Conservation (phyloP, 2,329 filamentous ascomycete genomes). For the Sporothrix variecibatus region DNA sequence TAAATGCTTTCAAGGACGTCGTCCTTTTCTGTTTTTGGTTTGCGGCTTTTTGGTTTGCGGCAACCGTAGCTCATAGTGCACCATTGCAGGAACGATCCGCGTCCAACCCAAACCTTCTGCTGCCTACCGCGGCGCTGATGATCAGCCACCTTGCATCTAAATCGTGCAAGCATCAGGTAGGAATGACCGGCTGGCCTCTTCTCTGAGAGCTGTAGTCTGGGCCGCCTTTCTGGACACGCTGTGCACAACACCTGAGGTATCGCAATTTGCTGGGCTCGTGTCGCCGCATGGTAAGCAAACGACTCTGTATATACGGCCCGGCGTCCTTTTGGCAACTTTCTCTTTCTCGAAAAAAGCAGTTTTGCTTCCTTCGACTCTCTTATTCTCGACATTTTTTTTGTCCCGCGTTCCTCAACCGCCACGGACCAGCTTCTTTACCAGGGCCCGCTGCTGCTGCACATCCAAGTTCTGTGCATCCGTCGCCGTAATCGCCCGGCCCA, state of each 20-base stretch:
- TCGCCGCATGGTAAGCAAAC: not conserved
- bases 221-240: not conserved
- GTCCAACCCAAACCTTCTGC: not conserved
- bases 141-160: not conserved
- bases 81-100: too few species aligned
- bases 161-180: not conserved
- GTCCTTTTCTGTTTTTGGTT: not conserved
- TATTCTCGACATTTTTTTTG: not conserved
- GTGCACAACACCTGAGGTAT: not conserved
- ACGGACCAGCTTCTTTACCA: slow-evolving; percentile 51
- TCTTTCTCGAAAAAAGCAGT: too few species aligned
- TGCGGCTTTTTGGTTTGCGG: not conserved
- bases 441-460: slow-evolving; percentile 67
- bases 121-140: not conserved
- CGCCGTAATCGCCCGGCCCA: slow-evolving; percentile 75
- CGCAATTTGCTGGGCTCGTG: not conserved
- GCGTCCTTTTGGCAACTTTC: not conserved
- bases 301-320: not conserved
- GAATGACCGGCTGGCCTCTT: not conserved
- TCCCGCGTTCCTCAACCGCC: slow-evolving; percentile 52
- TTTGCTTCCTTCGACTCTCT: not conserved
- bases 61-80: not conserved
- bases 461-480: slow-evolving; percentile 70
- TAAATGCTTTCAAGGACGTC: not conserved
- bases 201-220: not conserved